Evolutionary conservation across 768 basidiomycete genomes (phyloP).

Genomic region (Mycena chlorophos): DNA sequence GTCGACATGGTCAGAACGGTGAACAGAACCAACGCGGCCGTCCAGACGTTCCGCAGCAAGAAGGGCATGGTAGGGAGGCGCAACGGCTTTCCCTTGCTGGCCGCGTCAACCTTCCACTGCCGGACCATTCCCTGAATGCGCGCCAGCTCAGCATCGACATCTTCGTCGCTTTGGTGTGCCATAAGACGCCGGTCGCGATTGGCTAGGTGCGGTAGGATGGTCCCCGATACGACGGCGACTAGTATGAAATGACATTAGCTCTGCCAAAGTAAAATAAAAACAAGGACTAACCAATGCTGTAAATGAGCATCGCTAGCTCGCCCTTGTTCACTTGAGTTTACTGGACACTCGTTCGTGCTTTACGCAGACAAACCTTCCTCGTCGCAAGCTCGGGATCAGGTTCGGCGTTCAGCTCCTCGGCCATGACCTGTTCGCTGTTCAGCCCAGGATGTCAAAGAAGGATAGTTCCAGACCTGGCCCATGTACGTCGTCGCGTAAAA

Average conservation of each 20-base stretch:
- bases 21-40: slow-evolving; percentile 80
- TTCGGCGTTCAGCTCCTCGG: slow-evolving; percentile 67
- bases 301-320: slow-evolving; percentile 85
- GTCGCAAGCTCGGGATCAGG: slow-evolving; percentile 85
- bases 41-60: slow-evolving; percentile 93
- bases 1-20: slow-evolving; percentile 77
- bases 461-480: too few relatives aligned
- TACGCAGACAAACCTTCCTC: background rate
- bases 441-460: too few relatives aligned
- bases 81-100: slow-evolving; percentile 68
- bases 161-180: slow-evolving; percentile 66
- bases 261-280: slow-evolving; percentile 3
- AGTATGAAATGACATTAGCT: slow-evolving; percentile 15
- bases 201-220: slow-evolving; percentile 76
- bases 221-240: slow-evolving; percentile 88
- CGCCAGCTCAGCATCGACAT: slow-evolving; percentile 72
- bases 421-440: too few relatives aligned
- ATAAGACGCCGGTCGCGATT: slow-evolving; percentile 81
- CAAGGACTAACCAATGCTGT: slow-evolving; percentile 71
- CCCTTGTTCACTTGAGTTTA: slow-evolving; percentile 52
- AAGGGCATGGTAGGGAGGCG: slow-evolving; percentile 87
- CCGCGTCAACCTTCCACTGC: slow-evolving; percentile 85
- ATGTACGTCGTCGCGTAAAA: slow-evolving; percentile 97
- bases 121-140: slow-evolving; percentile 71
- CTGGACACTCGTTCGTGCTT: background rate